phyloP scores from a whole-genome alignment of 768 basidiomycete species.

The Zangia roseola region DNA sequence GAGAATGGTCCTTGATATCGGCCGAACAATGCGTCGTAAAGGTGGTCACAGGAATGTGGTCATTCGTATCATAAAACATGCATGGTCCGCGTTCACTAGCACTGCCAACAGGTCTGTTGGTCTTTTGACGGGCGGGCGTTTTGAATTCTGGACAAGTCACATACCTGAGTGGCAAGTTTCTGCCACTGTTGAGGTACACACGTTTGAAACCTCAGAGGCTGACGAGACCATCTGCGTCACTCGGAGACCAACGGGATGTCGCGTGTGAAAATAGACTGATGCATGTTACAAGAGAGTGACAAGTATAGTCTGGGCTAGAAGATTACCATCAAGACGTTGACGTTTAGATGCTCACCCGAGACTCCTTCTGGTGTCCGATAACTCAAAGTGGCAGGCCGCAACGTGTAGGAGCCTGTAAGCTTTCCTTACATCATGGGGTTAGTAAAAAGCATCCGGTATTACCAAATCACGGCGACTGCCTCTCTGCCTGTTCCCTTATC shows the following conservation, averaged over 20 bases:
- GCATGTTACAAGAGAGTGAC: too few relatives aligned
- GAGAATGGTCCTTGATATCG: conserved; percentile 4
- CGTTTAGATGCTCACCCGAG: background rate
- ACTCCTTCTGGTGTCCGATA: background rate
- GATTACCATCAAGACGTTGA: background rate
- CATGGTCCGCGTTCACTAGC: conserved; percentile 4
- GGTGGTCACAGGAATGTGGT: too few relatives aligned
- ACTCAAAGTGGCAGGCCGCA: background rate
- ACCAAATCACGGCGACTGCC: conserved; percentile 3
- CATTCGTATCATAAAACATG: conserved; percentile 16
- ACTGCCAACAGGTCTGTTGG: background rate
- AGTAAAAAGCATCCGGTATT: background rate
- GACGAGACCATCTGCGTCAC: too few relatives aligned
- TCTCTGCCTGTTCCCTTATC: conserved; percentile 22
- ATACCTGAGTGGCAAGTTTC: conserved; percentile 1
- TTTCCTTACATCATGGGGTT: conserved; percentile 4
- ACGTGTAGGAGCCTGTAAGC: background rate
- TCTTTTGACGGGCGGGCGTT: conserved; percentile 8
- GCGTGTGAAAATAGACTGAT: too few relatives aligned
- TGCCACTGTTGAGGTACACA: too few relatives aligned
- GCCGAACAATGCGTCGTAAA: conserved; percentile 1
- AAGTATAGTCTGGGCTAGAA: too few relatives aligned
- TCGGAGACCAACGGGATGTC: too few relatives aligned
- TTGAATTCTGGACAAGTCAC: conserved; percentile 7
- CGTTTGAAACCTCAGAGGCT: too few relatives aligned